Evolutionary conservation across 306 rosid species (phyloP), one percentile per base, ranked within the genome.

Genomic region (Medicago lupulina): DNA sequence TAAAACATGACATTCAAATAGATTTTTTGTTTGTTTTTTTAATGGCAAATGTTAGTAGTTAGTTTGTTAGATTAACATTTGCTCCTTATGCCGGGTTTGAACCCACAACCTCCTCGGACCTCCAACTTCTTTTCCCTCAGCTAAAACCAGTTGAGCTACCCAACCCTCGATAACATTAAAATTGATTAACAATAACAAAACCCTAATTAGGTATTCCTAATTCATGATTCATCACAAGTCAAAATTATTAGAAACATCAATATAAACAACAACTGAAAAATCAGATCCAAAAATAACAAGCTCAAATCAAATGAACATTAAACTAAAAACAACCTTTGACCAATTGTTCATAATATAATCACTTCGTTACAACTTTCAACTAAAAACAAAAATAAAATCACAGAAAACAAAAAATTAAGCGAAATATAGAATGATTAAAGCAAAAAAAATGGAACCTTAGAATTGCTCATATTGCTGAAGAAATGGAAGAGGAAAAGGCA

Each of bases 401-500:
- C 4, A 28, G 4, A 28, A 28, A 28, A 28, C 4, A 28, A 1
- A 1, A 28, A 28, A 6, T 14, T 13, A 61, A 13, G 10, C 9
- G 0, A 70, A 80, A 72, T 59, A 5, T 6, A 14, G 6, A 43
- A 28, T 3, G 31, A 28, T 28, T 28, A 28, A 28, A 28, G 31
- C 0, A 44, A 0, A 44, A 0, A 0, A 78, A 70, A 64, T 13
- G 79, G 7, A 60, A 95, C 99, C 97, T 85, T 87, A 67, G 97
- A 77, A 83, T 89, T 88, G 78, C 79, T 84, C 96, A 85, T 92
- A 79, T 69, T 76, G 84, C 6, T 18, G 49, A 75, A 8, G 74
- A 76, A 77, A 85, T 3, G 31, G 78, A 77, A 76, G 51, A 59
- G 84, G 34, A 77, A 77, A 31, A 59, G 72, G 64, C 73, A 73